Conservation (phyloP, 345 rosid genomes). For the Rhizophora apiculata region DNA sequence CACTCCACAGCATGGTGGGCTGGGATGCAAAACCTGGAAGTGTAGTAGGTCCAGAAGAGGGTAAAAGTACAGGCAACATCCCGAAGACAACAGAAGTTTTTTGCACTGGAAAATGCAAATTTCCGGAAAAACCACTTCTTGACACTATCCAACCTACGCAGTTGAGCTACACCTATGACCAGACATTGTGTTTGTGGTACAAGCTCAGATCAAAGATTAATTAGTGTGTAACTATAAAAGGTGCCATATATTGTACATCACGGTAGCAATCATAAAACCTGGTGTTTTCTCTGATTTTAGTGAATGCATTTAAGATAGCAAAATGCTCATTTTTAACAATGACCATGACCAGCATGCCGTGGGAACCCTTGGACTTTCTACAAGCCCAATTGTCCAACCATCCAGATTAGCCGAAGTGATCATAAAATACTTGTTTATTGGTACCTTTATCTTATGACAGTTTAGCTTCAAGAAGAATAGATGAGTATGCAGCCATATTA, state of each 20-base stretch:
- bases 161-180: neutral
- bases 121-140: no score
- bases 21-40: no score
- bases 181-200: neutral
- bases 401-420: neutral
- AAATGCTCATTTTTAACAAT: neutral
- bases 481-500: conserved; percentile 65
- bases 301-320: neutral
- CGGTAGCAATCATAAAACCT: neutral
- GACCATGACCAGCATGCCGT: neutral
- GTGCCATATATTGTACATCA: neutral
- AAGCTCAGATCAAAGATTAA: neutral
- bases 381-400: neutral
- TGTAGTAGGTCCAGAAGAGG: no score
- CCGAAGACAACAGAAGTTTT: no score
- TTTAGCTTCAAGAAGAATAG: conserved; percentile 70
- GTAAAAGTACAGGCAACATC: no score
- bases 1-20: no score
- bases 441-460: conserved; percentile 5
- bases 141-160: neutral
- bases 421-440: neutral
- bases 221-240: neutral
- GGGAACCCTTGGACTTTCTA: neutral
- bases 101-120: no score
- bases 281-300: neutral